A percentile compares a stretch with the other conserved stretches of the same genome.
Evolutionary conservation across 805 yeast species (phyloP).

Genomic region (Hanseniaspora taiwanica): DNA sequence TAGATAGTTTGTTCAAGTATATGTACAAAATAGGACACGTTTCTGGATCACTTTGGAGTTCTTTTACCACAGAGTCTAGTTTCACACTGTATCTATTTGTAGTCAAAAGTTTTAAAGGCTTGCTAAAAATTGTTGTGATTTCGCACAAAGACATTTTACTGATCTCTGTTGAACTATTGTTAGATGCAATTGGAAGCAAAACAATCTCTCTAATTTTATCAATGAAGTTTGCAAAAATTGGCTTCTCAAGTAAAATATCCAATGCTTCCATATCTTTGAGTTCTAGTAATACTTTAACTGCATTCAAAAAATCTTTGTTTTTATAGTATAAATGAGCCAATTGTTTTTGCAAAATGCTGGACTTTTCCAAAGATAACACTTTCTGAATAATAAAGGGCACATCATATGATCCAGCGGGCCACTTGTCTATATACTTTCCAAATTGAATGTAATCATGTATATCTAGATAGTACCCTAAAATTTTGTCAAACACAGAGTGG

Average conservation of each 20-base stretch:
- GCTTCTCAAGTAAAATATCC: conserved; percentile 46
- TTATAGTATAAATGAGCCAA: conserved; percentile 43
- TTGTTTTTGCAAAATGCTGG: conserved; percentile 26
- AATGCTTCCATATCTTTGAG: conserved; percentile 43
- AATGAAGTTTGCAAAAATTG: conserved; percentile 41
- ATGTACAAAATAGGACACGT: conserved; percentile 44
- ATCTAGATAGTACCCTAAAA: conserved; percentile 34
- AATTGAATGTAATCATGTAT: conserved; percentile 27
- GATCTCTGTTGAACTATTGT: conserved; percentile 22
- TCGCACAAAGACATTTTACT: conserved; percentile 27
- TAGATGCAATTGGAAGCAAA: conserved; percentile 25
- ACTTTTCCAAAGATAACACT: conserved; percentile 30
- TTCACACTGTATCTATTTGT: conserved; percentile 52
- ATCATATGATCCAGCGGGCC: conserved; percentile 50
- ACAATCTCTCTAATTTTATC: conserved; percentile 40
- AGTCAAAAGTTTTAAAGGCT: conserved; percentile 41
- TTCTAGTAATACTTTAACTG: conserved; percentile 49
- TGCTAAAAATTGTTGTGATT: conserved; percentile 27
- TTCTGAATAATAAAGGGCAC: conserved; percentile 28
- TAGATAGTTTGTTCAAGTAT: conserved; percentile 47
- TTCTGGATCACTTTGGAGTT: conserved; percentile 28
- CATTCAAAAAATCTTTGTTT: conserved; percentile 43
- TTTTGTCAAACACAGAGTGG: conserved; percentile 30
- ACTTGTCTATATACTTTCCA: conserved; percentile 30
- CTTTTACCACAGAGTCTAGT: conserved; percentile 36